These are phyloP conservation scores for Monosporascus sp. DNA, from an alignment of 2,329 filamentous ascomycete species.

Conservation along the genomic window DNA sequence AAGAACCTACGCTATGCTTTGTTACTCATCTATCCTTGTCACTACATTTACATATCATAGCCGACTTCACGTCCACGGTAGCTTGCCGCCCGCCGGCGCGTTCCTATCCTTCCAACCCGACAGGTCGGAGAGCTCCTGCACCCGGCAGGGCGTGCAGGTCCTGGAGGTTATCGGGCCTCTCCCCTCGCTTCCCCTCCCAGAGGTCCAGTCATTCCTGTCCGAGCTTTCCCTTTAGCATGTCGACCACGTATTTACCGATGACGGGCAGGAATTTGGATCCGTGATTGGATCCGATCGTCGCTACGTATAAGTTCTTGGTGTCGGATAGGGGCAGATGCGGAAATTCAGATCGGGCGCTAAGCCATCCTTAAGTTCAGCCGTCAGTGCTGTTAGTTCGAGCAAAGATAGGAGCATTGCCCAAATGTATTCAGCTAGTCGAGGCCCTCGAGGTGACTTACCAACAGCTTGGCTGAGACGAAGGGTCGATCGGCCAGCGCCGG, in stretches of 20 bases:
- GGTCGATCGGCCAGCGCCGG: conserved; percentile 41
- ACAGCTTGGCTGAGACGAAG: conserved; percentile 43
- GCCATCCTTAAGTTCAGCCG: conserved; percentile 19
- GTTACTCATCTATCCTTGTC: too few species aligned
- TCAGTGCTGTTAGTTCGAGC: neutral
- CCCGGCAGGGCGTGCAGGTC: conserved; percentile 13
- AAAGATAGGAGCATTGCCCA: neutral
- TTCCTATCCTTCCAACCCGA: conserved; percentile 14
- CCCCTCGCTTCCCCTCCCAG: conserved; percentile 27
- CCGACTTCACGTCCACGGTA: conserved; percentile 17
- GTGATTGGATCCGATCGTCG: conserved; percentile 43
- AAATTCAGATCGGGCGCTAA: conserved; percentile 25
- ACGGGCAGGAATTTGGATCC: conserved; percentile 45
- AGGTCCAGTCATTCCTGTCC: conserved; percentile 32
- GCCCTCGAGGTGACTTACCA: conserved; percentile 38
- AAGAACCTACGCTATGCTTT: too few species aligned
- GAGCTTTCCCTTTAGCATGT: conserved; percentile 36
- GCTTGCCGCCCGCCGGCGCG: conserved; percentile 6
- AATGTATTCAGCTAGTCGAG: too few species aligned
- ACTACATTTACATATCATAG: neutral
- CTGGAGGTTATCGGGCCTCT: conserved; percentile 9
- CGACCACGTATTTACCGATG: conserved; percentile 42
- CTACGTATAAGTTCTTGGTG: conserved; percentile 34
- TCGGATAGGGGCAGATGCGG: conserved; percentile 12
- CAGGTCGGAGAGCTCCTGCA: conserved; percentile 14